Percentiles rank a stretch among this genome's conserved stretches.
These are phyloP conservation scores for Takashimella koratensis DNA, from an alignment of 1,284 basidiomycete species.

Conservation along the genomic window DNA sequence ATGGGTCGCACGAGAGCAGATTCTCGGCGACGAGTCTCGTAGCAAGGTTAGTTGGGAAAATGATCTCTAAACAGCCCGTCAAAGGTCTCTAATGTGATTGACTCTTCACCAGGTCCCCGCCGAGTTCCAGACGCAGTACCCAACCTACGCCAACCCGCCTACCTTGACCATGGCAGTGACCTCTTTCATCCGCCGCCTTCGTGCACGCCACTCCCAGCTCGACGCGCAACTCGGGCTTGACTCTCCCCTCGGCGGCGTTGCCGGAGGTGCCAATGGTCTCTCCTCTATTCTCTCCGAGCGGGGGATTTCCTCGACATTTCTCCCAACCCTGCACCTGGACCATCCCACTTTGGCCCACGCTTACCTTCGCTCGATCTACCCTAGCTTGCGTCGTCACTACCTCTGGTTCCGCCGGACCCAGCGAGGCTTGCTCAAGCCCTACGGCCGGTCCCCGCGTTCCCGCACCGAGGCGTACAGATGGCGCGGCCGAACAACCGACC, in stretches of 20 bases:
- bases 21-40: slow-evolving; percentile 88
- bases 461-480: slow-evolving; percentile 86
- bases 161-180: slow-evolving; percentile 87
- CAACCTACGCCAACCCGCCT: slow-evolving; percentile 88
- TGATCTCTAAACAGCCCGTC: too few species aligned
- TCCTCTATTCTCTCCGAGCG: neutral
- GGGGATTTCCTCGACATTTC: slow-evolving; percentile 1
- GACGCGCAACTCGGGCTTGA: slow-evolving; percentile 56
- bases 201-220: slow-evolving; percentile 54
- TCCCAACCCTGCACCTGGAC: slow-evolving; percentile 55
- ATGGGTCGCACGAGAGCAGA: slow-evolving; percentile 93
- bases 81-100: neutral
- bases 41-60: slow-evolving; percentile 70
- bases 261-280: neutral
- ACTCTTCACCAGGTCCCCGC: slow-evolving; percentile 61
- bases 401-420: slow-evolving; percentile 94
- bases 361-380: slow-evolving; percentile 76
- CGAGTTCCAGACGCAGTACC: slow-evolving; percentile 89
- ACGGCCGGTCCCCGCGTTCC: slow-evolving; percentile 73
- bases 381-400: slow-evolving; percentile 80
- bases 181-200: slow-evolving; percentile 73
- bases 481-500: slow-evolving; percentile 81
- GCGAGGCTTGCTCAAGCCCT: slow-evolving; percentile 86
- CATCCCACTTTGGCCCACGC: slow-evolving; percentile 60
- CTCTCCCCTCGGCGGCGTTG: neutral